These are phyloP conservation scores for Podospora pseudopauciseta DNA, from an alignment of 495 filamentous ascomycete species.

Conservation along the genomic window DNA sequence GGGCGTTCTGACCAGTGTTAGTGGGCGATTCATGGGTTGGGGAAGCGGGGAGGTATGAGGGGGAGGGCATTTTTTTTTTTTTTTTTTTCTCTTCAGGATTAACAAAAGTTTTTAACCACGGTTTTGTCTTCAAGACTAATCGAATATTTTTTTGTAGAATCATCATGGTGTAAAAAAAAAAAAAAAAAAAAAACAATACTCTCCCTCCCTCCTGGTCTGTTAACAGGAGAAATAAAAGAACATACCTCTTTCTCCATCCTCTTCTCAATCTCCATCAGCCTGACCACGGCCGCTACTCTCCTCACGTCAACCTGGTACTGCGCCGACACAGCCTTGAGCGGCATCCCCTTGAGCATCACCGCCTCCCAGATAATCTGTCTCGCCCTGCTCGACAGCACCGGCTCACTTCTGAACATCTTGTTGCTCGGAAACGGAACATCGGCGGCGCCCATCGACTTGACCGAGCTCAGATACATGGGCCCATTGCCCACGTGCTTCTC, in stretches of 20 bases:
- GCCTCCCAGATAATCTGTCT: constrained; percentile 69
- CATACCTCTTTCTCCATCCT: constrained; percentile 67
- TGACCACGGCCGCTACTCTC: constrained; percentile 81
- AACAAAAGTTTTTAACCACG: constrained; percentile 61
- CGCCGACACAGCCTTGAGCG: constrained; percentile 74
- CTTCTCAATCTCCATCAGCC: constrained; percentile 84
- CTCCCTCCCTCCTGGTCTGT: background rate
- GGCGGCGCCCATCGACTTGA: background rate
- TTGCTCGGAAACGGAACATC: constrained; percentile 71
- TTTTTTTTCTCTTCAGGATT: constrained; percentile 20
- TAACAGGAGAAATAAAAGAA: constrained; percentile 22
- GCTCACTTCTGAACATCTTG: constrained; percentile 61
- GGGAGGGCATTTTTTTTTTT: background rate
- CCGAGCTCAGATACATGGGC: constrained; percentile 18
- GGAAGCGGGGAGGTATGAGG: background rate
- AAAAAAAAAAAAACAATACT: background rate
- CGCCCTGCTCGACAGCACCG: constrained; percentile 71
- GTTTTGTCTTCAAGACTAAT: constrained; percentile 99
- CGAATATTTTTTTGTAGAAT: constrained; percentile 72
- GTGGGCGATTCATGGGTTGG: too few species aligned
- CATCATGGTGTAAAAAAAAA: constrained; percentile 39
- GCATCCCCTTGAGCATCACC: constrained; percentile 60
- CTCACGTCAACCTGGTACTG: constrained; percentile 76
- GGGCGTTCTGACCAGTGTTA: constrained; percentile 60
- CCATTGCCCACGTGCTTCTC: constrained; percentile 5